Conservation (phyloP, 225 moss, liverwort and hornwort species). For the Bryum argenteum region DNA sequence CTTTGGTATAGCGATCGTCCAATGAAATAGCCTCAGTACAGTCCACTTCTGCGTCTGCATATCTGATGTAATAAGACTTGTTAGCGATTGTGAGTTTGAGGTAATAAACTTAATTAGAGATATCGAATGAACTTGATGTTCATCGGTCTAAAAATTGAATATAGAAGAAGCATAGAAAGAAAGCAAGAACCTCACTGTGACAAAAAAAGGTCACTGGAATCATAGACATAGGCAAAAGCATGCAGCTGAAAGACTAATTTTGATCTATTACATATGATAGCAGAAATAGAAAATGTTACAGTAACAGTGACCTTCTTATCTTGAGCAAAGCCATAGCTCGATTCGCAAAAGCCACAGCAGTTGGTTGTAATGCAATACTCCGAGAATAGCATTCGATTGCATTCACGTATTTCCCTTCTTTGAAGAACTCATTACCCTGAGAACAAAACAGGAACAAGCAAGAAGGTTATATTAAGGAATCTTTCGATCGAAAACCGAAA, state of each 20-base stretch:
- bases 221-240: constrained; percentile 16
- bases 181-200: neutral
- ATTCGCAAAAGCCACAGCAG: constrained; percentile 90
- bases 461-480: neutral
- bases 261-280: constrained; percentile 9
- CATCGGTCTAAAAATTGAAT: constrained; percentile 4
- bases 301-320: constrained; percentile 74
- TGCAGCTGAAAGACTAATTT: neutral
- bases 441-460: neutral
- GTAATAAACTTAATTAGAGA: neutral
- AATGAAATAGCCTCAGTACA: constrained; percentile 89
- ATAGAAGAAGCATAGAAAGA: constrained; percentile 19
- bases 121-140: constrained; percentile 5
- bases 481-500: neutral
- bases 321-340: constrained; percentile 95
- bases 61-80: constrained; percentile 59
- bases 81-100: constrained; percentile 29
- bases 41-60: constrained; percentile 89
- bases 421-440: constrained; percentile 91
- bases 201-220: neutral
- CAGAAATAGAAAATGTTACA: constrained; percentile 31
- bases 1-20: constrained; percentile 94
- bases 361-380: constrained; percentile 91
- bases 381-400: constrained; percentile 92
- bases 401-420: constrained; percentile 87